Conservation (phyloP, 192 early-diverging fungal species). For the Umbelopsis ramanniana region DNA sequence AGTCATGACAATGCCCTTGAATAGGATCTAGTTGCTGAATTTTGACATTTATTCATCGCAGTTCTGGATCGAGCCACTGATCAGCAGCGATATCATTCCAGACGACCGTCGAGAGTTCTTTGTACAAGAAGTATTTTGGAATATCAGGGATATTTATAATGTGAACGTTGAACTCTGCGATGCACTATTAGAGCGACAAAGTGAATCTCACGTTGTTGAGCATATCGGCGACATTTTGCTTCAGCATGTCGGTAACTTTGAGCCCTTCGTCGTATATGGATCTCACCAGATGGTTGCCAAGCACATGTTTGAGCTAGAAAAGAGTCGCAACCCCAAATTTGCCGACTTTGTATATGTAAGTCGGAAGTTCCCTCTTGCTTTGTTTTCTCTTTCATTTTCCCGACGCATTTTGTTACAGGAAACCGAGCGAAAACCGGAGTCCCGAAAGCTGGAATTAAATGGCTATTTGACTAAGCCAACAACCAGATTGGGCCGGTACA, state of each 20-base stretch:
- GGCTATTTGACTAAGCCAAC: conserved; percentile 90
- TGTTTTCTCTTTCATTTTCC: background rate
- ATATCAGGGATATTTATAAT: conserved; percentile 66
- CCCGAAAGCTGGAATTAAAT: conserved; percentile 81
- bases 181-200: conserved; percentile 66
- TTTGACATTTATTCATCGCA: conserved; percentile 7
- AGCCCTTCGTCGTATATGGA: conserved; percentile 85
- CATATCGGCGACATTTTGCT: conserved; percentile 88
- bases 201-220: conserved; percentile 68
- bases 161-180: conserved; percentile 65
- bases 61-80: conserved; percentile 70
- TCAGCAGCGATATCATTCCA: conserved; percentile 69
- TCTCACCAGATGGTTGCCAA: conserved; percentile 84
- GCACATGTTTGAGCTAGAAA: conserved; percentile 83
- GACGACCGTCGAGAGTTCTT: conserved; percentile 69
- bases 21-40: background rate
- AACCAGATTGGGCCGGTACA: conserved; percentile 86
- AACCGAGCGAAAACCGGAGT: conserved; percentile 76
- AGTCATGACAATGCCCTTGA: background rate
- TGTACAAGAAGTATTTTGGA: conserved; percentile 80
- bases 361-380: background rate
- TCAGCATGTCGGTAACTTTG: conserved; percentile 69
- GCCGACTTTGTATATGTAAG: conserved; percentile 76
- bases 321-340: conserved; percentile 66
- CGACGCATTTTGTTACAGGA: conserved; percentile 44